phyloP scores from a whole-genome alignment of 1,284 basidiomycete species.

The Hypsizygus ulmarius region DNA sequence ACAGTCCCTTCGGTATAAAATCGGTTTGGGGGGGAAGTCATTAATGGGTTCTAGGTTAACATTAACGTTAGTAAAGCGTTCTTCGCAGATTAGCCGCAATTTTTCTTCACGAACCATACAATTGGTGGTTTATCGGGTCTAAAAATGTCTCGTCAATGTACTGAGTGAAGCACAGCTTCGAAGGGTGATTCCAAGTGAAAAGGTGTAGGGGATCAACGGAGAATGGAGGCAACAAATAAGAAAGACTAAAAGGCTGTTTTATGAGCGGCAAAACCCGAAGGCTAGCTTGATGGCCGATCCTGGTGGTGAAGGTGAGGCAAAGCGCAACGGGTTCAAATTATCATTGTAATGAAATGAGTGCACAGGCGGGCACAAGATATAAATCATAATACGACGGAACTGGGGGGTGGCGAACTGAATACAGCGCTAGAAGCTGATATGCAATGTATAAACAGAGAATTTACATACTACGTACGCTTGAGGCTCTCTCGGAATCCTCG shows the following conservation, averaged over 20 bases:
- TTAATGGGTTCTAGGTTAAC: background rate
- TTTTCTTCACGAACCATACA: constrained; percentile 2
- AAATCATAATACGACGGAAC: constrained; percentile 8
- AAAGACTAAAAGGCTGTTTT: constrained; percentile 12
- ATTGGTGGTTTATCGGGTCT: constrained; percentile 1
- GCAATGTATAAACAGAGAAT: constrained; percentile 10
- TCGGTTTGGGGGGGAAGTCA: constrained; percentile 6
- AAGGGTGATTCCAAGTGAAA: constrained; percentile 1
- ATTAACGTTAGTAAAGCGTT: constrained; percentile 4
- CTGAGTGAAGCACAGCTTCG: constrained; percentile 4
- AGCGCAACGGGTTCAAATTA: constrained; percentile 8
- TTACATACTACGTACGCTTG: constrained; percentile 18
- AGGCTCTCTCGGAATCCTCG: constrained; percentile 61
- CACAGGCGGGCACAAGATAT: constrained; percentile 7
- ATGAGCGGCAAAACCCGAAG: constrained; percentile 17
- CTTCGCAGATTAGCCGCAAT: background rate
- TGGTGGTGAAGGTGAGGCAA: background rate
- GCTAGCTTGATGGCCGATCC: background rate
- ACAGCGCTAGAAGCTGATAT: background rate
- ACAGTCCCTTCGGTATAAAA: constrained; percentile 10
- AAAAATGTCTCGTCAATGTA: constrained; percentile 1
- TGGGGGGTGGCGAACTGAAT: background rate
- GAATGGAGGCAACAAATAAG: constrained; percentile 3
- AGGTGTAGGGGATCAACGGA: constrained; percentile 4
- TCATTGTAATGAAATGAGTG: constrained; percentile 7